These are phyloP conservation scores for Apocynum venetum DNA, from an alignment of 257 asterid species.

Conservation along the genomic window DNA sequence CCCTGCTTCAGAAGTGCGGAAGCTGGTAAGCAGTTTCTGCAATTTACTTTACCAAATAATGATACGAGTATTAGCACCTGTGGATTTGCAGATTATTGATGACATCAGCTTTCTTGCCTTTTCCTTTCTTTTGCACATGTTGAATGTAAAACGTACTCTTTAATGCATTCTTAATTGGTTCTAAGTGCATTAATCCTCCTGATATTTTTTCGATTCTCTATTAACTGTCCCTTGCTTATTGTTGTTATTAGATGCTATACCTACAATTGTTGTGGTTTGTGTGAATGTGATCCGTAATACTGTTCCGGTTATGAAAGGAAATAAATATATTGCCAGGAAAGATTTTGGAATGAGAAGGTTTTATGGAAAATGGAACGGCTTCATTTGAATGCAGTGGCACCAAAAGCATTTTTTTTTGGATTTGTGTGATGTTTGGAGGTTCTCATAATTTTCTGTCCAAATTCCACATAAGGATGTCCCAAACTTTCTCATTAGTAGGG, in stretches of 20 bases:
- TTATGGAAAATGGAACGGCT: background rate
- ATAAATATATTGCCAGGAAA: background rate
- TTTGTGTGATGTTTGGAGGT: background rate
- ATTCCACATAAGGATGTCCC: background rate
- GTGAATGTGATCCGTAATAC: background rate
- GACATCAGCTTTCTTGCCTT: background rate
- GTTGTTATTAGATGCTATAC: background rate
- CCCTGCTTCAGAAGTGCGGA: slow-evolving; percentile 75
- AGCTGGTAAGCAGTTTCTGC: slow-evolving; percentile 58
- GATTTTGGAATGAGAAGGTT: background rate
- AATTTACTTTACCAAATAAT: background rate
- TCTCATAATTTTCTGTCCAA: background rate
- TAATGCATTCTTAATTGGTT: background rate
- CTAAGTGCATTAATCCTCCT: background rate
- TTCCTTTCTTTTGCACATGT: background rate
- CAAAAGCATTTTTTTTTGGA: background rate
- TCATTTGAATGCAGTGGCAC: background rate
- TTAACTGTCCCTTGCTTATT: background rate
- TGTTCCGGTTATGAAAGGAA: background rate
- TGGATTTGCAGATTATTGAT: background rate
- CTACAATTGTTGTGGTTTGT: background rate
- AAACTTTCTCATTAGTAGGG: background rate
- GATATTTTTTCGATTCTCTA: background rate
- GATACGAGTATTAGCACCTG: background rate
- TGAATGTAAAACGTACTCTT: background rate